These are phyloP conservation scores for Paramarasmius palmivorus DNA, from an alignment of 1,284 basidiomycete genomes.

Conservation along the genomic window DNA sequence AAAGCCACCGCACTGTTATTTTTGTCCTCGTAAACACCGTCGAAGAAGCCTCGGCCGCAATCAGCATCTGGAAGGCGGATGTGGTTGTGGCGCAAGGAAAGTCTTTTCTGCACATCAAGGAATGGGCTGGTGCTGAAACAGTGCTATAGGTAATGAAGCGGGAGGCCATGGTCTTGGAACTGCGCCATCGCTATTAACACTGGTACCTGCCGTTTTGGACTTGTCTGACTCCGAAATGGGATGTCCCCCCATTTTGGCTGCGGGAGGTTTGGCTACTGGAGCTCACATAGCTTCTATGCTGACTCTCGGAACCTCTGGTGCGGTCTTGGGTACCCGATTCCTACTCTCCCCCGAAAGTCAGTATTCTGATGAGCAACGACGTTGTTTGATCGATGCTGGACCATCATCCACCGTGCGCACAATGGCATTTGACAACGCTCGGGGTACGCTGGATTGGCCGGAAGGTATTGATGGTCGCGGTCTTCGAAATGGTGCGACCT, in stretches of 20 bases:
- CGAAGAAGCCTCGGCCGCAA: conserved; percentile 56
- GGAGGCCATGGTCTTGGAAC: conserved; percentile 68
- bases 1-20: conserved; percentile 47
- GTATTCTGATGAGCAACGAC: conserved; percentile 57
- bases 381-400: conserved; percentile 52
- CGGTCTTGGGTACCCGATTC: conserved; percentile 72
- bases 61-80: conserved; percentile 64
- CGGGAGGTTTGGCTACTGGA: conserved; percentile 61
- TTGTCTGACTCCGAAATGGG: conserved; percentile 36
- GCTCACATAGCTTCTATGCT: conserved; percentile 65
- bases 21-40: conserved; percentile 65
- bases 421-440: conserved; percentile 64
- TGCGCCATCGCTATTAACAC: conserved; percentile 57
- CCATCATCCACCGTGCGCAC: conserved; percentile 56
- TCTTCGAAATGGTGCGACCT: conserved; percentile 45
- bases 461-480: conserved; percentile 65
- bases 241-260: conserved; percentile 63
- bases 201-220: conserved; percentile 59
- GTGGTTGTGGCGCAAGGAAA: conserved; percentile 77
- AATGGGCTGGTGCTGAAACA: conserved; percentile 9
- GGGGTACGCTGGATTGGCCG: conserved; percentile 67
- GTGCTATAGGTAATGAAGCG: conserved; percentile 63
- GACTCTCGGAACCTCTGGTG: conserved; percentile 64
- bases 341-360: conserved; percentile 64
- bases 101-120: conserved; percentile 8